Conservation (phyloP, 108 stramenopile genomes). For the Mediolabrus comicus region DNA sequence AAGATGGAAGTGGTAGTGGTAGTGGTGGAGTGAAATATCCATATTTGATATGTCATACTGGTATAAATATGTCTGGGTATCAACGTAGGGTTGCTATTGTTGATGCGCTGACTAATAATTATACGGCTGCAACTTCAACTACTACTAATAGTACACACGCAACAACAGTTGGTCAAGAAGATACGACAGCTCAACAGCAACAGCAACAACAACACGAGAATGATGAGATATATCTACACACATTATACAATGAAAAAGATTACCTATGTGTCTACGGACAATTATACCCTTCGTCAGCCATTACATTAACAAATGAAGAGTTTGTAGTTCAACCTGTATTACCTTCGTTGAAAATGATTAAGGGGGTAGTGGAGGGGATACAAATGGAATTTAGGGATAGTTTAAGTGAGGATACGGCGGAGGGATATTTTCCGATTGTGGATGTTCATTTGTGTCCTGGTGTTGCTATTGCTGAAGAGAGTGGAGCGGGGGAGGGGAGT, state of each 20-base stretch:
- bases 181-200: too few species aligned
- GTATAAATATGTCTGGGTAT: slow-evolving; percentile 11
- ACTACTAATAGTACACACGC: too few species aligned
- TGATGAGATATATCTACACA: background rate
- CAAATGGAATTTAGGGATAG: background rate
- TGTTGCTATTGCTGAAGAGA: slow-evolving; percentile 1
- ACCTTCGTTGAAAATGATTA: slow-evolving; percentile 20
- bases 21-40: slow-evolving; percentile 21
- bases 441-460: slow-evolving; percentile 21
- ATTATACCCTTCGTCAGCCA: slow-evolving; percentile 6
- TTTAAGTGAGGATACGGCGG: background rate
- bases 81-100: slow-evolving; percentile 7
- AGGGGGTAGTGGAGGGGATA: slow-evolving; percentile 4
- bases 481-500: background rate
- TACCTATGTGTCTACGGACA: slow-evolving; percentile 22
- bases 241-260: slow-evolving; percentile 19
- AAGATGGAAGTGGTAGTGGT: too few species aligned
- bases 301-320: slow-evolving; percentile 2
- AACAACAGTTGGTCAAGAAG: too few species aligned
- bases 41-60: slow-evolving; percentile 17
- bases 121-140: background rate
- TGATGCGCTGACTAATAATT: background rate
- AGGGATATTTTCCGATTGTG: slow-evolving; percentile 1
- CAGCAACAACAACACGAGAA: background rate
- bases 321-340: slow-evolving; percentile 23